Evolutionary conservation across 805 yeast species (phyloP).

Genomic region (Peterozyma xylosa): DNA sequence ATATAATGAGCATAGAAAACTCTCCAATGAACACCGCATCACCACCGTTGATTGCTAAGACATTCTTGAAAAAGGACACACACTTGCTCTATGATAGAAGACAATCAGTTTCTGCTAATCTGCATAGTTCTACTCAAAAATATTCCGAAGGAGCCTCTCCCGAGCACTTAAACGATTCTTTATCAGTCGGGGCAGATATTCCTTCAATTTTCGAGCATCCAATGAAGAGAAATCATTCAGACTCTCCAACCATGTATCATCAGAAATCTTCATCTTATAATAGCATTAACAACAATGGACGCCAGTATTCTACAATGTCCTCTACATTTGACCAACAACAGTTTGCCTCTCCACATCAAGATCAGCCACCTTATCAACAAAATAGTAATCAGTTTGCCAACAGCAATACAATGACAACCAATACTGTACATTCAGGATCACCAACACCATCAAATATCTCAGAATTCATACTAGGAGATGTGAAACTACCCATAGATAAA

Average conservation of each 20-base stretch:
- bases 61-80: conserved; percentile 37
- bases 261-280: conserved; percentile 10
- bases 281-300: background rate
- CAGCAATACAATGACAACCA: background rate
- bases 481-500: conserved; percentile 52
- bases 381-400: background rate
- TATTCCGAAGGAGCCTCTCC: conserved; percentile 17
- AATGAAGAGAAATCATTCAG: conserved; percentile 24
- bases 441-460: conserved; percentile 26
- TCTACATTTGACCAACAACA: background rate
- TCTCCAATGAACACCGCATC: conserved; percentile 1
- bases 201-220: conserved; percentile 38
- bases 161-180: conserved; percentile 33
- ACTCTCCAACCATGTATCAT: conserved; percentile 16
- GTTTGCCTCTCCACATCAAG: background rate
- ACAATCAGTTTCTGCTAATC: conserved; percentile 4
- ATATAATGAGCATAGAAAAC: conserved; percentile 1
- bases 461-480: conserved; percentile 74
- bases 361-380: background rate
- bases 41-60: conserved; percentile 25
- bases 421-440: background rate
- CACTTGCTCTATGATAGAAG: conserved; percentile 28
- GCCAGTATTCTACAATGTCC: background rate
- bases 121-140: background rate
- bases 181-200: conserved; percentile 28